Evolutionary conservation across 2,329 filamentous ascomycete species (phyloP), one percentile per base, ranked within the genome.

Genomic region (Cercospora brassicicola): DNA sequence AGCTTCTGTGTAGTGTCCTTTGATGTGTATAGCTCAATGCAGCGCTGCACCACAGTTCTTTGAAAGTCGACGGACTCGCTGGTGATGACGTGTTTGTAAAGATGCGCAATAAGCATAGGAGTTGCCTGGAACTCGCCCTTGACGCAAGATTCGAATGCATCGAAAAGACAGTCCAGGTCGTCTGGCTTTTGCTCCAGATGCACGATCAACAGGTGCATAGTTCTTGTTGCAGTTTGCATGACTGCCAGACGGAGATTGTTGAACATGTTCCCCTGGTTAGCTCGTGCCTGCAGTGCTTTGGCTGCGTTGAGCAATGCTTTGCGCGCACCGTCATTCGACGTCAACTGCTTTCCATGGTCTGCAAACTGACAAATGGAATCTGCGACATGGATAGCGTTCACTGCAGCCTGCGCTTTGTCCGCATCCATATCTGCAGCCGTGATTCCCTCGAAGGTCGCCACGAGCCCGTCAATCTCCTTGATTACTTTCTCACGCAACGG

Each of bases 311-410:
- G 79, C 8, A 91, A 78, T 33, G 84, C 84, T 26, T 81, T 81
- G 80, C 95, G 87, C 31, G 89, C 75, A 62, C 84, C 82, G 7
- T 84, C 81, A 60, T 88, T 83, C 1, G 81, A 81, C 15, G 85
- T 81, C 15, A 91, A 80, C 92, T 92, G 96, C 31, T 85, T 84
- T 73, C 84, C 88, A 0, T 88, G 88, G 55, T 85, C 86, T 13
- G 87, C 81, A 74, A 88, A 90, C 31, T 88, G 86, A 73, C 88
- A 91, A 51, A 98, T 85, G 0, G 94, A 91, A 74, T 94, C 88
- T 20, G 95, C 88, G 36, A 95, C 85, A 75, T 96, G 92, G 69
- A 99, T 91, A 0, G 91, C 90, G 78, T 97, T 98, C 77, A 98
- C 89, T 63, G 92, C 87, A 31, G 91, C 90, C 48, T 89, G 91